Evolutionary conservation across 2,329 filamentous ascomycete genomes (phyloP).

Genomic region (Fusarium chlamydosporum): DNA sequence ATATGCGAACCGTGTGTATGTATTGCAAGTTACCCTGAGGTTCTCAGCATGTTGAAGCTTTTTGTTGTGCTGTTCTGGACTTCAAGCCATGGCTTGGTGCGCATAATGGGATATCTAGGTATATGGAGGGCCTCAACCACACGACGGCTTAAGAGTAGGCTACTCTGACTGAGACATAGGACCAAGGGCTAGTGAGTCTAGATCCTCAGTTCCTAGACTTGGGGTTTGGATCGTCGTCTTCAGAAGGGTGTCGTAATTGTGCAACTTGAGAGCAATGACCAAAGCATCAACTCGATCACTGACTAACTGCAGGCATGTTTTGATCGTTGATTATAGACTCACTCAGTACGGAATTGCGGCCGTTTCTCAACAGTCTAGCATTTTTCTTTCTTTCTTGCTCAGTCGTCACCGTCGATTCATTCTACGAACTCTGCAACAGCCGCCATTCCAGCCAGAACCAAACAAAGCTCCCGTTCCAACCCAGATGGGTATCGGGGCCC

Average conservation of each 20-base stretch:
- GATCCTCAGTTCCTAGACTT: slow-evolving; percentile 1
- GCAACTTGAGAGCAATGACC: neutral
- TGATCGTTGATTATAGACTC: neutral
- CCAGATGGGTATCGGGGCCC: slow-evolving; percentile 13
- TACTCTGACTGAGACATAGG: neutral
- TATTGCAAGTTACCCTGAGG: slow-evolving; percentile 24
- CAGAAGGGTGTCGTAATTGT: slow-evolving; percentile 3
- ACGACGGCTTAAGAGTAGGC: neutral
- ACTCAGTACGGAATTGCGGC: neutral
- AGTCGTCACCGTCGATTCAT: slow-evolving; percentile 17
- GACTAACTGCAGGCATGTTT: neutral
- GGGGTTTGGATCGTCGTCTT: neutral
- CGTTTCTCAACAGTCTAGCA: neutral
- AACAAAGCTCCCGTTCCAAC: slow-evolving; percentile 8
- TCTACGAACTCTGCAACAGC: slow-evolving; percentile 10
- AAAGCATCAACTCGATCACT: neutral
- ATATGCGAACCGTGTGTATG: slow-evolving; percentile 35
- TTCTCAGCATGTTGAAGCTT: slow-evolving; percentile 2
- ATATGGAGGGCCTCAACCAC: slow-evolving; percentile 30
- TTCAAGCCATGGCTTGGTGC: neutral
- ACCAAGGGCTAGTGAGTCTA: neutral
- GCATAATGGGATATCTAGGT: neutral
- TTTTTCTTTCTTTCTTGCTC: neutral
- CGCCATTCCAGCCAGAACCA: slow-evolving; percentile 27
- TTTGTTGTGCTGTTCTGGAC: neutral